phyloP scores from a whole-genome alignment of 208 protist species.

The Trypanosoma boissoni region DNA sequence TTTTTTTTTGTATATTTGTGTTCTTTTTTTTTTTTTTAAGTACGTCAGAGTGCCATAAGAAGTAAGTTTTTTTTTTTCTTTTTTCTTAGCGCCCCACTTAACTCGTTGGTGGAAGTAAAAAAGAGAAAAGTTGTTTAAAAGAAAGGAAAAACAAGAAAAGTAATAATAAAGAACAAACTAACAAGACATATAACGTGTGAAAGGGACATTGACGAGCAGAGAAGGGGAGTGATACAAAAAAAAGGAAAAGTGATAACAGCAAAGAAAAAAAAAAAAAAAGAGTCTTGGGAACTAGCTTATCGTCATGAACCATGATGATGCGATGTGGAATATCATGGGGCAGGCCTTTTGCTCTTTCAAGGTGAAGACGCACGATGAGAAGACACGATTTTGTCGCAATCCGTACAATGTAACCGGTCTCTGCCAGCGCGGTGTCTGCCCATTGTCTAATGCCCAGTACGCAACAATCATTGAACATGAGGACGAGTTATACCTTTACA shows the following conservation, averaged over 20 bases:
- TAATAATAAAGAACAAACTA: too few species aligned
- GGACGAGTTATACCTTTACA: conserved; percentile 96
- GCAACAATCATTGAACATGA: conserved; percentile 98
- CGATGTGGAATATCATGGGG: conserved; percentile 92
- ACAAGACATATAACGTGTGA: too few species aligned
- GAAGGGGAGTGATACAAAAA: too few species aligned
- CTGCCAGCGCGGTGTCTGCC: conserved; percentile 96
- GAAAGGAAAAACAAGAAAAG: too few species aligned
- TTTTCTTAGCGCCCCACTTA: too few species aligned
- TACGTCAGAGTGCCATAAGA: too few species aligned
- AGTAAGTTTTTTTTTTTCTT: too few species aligned
- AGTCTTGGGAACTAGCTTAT: background rate
- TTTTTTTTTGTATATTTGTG: conserved; percentile 14
- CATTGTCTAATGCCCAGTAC: conserved; percentile 98
- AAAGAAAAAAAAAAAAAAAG: background rate
- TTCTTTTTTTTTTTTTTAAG: conserved; percentile 12
- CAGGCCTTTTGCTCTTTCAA: conserved; percentile 93
- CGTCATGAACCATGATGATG: conserved; percentile 92
- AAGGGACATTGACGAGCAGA: too few species aligned
- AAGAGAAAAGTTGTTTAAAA: too few species aligned
- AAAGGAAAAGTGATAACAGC: background rate
- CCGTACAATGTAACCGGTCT: conserved; percentile 98
- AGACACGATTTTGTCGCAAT: conserved; percentile 98
- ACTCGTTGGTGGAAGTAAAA: too few species aligned
- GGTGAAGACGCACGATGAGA: conserved; percentile 89